Percentiles rank a stretch among this genome's conserved stretches.
These are phyloP conservation scores for Cyclaneusma minus DNA, from an alignment of 2,329 filamentous ascomycete genomes.

Conservation along the genomic window DNA sequence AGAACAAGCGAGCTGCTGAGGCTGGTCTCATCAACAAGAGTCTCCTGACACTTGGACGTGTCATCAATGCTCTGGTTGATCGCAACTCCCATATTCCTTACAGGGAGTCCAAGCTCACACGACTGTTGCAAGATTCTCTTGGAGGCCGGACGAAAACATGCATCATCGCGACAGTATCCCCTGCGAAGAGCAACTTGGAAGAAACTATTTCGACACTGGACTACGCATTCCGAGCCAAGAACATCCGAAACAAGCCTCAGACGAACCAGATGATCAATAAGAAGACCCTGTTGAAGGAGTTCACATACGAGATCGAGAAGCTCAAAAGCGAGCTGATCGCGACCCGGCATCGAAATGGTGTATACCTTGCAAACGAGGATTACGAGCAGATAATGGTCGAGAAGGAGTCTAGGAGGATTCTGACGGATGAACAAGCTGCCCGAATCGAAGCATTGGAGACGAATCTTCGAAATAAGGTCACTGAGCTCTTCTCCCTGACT, in stretches of 20 bases:
- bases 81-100: constrained; percentile 76
- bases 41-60: constrained; percentile 80
- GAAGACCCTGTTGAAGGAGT: constrained; percentile 80
- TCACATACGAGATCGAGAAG: constrained; percentile 84
- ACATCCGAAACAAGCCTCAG: constrained; percentile 96
- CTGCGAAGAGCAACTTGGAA: constrained; percentile 86
- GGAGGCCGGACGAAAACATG: constrained; percentile 94
- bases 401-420: constrained; percentile 80
- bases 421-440: constrained; percentile 82
- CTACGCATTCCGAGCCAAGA: constrained; percentile 95
- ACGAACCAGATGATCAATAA: constrained; percentile 86
- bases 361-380: constrained; percentile 77
- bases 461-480: constrained; percentile 82
- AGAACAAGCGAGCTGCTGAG: constrained; percentile 93
- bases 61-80: constrained; percentile 95
- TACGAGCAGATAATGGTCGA: constrained; percentile 87
- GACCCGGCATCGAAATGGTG: constrained; percentile 83
- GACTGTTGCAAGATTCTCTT: constrained; percentile 87
- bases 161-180: constrained; percentile 93
- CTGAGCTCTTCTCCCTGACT: constrained; percentile 77
- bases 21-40: constrained; percentile 98
- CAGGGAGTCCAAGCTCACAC: constrained; percentile 89
- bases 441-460: constrained; percentile 86
- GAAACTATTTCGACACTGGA: constrained; percentile 97
- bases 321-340: constrained; percentile 88